A percentile compares a stretch with the other conserved stretches of the same genome.
Evolutionary conservation across 2,329 filamentous ascomycete species (phyloP).

Genomic region (Alternaria hordeiaustralica): DNA sequence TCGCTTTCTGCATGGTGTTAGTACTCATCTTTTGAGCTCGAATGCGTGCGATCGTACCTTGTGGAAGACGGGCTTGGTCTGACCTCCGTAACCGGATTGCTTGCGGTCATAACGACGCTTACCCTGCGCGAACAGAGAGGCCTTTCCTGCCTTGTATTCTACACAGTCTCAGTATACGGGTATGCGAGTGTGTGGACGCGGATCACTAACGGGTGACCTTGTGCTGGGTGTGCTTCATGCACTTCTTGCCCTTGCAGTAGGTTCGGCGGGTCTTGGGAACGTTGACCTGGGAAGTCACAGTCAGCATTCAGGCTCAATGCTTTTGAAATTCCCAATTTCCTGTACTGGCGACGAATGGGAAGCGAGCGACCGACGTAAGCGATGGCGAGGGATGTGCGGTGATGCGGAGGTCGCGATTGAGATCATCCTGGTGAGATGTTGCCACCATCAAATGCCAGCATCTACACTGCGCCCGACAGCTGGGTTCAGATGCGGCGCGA

Average conservation of each 20-base stretch:
- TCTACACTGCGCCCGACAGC: background rate
- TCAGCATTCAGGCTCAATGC: slow-evolving; percentile 22
- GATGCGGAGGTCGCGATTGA: background rate
- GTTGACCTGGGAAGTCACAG: slow-evolving; percentile 73
- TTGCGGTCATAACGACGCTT: slow-evolving; percentile 94
- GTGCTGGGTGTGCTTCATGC: slow-evolving; percentile 63
- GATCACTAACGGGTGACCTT: slow-evolving; percentile 46
- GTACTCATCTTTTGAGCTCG: background rate
- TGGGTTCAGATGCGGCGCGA: background rate
- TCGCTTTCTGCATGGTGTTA: slow-evolving; percentile 76
- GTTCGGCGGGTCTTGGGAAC: slow-evolving; percentile 97
- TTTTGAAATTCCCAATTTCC: background rate
- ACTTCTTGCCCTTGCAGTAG: slow-evolving; percentile 96
- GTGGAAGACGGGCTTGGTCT: slow-evolving; percentile 99
- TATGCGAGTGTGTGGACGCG: background rate
- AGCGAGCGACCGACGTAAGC: slow-evolving; percentile 8
- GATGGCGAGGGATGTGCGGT: background rate
- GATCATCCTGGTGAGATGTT: background rate
- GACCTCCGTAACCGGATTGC: slow-evolving; percentile 99
- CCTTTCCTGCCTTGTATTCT: slow-evolving; percentile 96
- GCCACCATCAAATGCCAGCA: background rate
- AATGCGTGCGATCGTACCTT: slow-evolving; percentile 51
- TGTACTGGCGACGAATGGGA: slow-evolving; percentile 3
- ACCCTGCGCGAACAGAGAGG: slow-evolving; percentile 95
- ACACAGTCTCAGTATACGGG: slow-evolving; percentile 35